These are phyloP conservation scores for Diversispora epigaea DNA, from an alignment of 192 early-diverging fungal genomes.

Conservation along the genomic window DNA sequence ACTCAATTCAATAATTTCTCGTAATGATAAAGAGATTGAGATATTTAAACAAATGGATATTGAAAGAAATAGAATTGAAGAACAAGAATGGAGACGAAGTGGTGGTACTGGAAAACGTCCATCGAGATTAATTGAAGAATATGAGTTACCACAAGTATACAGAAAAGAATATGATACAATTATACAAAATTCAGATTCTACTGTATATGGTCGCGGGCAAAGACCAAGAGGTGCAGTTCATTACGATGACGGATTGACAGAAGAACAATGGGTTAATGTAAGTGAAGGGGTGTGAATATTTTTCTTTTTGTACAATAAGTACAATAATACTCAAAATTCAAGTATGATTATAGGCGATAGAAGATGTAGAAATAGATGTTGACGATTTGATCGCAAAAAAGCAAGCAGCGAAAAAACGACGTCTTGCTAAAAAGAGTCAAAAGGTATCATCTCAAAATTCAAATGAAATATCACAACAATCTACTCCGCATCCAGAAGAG, in stretches of 20 bases:
- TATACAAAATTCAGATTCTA: slow-evolving; percentile 50
- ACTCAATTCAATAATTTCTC: slow-evolving; percentile 89
- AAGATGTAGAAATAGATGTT: slow-evolving; percentile 65
- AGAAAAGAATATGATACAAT: slow-evolving; percentile 56
- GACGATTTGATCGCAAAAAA: slow-evolving; percentile 56
- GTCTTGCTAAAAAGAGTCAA: slow-evolving; percentile 39
- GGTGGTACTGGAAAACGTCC: slow-evolving; percentile 62
- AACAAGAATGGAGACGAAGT: slow-evolving; percentile 48
- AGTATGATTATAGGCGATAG: slow-evolving; percentile 47
- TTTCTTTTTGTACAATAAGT: background rate
- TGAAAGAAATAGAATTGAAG: slow-evolving; percentile 58
- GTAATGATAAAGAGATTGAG: slow-evolving; percentile 75
- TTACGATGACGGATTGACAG: slow-evolving; percentile 92
- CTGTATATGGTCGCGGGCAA: slow-evolving; percentile 69
- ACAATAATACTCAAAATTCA: background rate
- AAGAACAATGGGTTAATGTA: slow-evolving; percentile 88
- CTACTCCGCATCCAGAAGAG: slow-evolving; percentile 12
- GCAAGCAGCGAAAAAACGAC: slow-evolving; percentile 43
- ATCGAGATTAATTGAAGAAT: slow-evolving; percentile 81
- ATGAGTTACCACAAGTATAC: slow-evolving; percentile 84
- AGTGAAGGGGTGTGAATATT: slow-evolving; percentile 1
- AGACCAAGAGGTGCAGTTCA: slow-evolving; percentile 71
- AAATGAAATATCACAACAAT: background rate
- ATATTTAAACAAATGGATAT: slow-evolving; percentile 76
- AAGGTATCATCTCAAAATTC: slow-evolving; percentile 17